These are phyloP conservation scores for Xylaria curta DNA, from an alignment of 495 filamentous ascomycete species.

Conservation along the genomic window DNA sequence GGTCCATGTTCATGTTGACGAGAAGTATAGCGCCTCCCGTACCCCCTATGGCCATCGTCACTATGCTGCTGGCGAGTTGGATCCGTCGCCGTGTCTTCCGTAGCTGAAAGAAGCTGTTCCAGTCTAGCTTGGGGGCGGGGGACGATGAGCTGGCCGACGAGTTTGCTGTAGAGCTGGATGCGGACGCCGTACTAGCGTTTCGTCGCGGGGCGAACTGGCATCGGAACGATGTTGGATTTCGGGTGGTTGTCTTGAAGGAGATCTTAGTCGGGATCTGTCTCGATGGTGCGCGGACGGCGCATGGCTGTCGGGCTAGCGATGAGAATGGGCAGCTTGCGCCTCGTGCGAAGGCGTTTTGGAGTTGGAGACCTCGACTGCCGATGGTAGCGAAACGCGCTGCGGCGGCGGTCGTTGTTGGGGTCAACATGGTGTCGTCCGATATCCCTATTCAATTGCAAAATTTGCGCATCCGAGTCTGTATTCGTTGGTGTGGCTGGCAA, in stretches of 20 bases:
- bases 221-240: conserved; percentile 31
- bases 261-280: conserved; percentile 31
- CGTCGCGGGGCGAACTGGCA: conserved; percentile 40
- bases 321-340: conserved; percentile 35
- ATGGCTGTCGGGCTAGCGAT: conserved; percentile 33
- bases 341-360: conserved; percentile 36
- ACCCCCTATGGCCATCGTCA: conserved; percentile 65
- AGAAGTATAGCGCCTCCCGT: conserved; percentile 68
- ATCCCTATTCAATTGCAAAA: conserved; percentile 5
- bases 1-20: conserved; percentile 68
- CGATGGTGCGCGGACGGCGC: conserved; percentile 27
- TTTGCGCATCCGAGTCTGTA: background rate
- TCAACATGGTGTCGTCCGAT: conserved; percentile 37
- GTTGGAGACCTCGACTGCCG: conserved; percentile 36
- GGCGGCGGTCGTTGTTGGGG: conserved; percentile 36
- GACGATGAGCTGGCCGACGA: conserved; percentile 25
- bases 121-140: conserved; percentile 64
- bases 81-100: conserved; percentile 83
- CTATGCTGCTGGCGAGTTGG: conserved; percentile 76
- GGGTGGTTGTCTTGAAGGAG: conserved; percentile 21
- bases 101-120: conserved; percentile 92
- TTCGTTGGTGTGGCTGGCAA: conserved; percentile 4
- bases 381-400: conserved; percentile 36
- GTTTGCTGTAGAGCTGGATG: conserved; percentile 45
- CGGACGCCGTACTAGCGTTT: conserved; percentile 46